Conservation (phyloP, 192 early-diverging fungal genomes). For the Coemansia sp. region DNA sequence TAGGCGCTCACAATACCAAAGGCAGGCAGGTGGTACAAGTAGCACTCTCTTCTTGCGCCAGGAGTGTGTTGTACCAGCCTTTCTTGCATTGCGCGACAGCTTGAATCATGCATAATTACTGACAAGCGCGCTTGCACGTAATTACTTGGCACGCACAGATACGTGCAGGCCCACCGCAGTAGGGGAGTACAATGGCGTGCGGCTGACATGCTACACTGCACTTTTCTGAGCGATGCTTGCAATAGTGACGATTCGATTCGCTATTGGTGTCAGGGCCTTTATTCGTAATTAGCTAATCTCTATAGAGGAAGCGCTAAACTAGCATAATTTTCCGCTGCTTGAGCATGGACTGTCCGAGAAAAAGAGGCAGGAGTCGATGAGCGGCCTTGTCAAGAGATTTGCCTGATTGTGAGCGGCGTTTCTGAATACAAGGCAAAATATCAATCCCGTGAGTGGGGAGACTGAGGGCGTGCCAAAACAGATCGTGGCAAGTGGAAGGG, state of each 20-base stretch:
- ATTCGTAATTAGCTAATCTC: background rate
- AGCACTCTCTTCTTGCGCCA: background rate
- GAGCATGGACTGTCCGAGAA: background rate
- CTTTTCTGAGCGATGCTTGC: background rate
- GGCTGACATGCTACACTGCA: background rate
- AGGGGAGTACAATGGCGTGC: background rate
- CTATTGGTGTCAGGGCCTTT: background rate
- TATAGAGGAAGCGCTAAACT: too few relatives aligned
- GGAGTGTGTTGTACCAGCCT: background rate
- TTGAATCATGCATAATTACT: background rate
- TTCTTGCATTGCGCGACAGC: background rate
- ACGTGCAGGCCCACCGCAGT: background rate
- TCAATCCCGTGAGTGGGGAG: background rate
- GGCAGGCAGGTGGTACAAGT: background rate
- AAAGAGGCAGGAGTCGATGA: background rate
- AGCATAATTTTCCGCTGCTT: background rate
- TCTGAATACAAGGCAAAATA: background rate
- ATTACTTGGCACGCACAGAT: slow-evolving; percentile 4
- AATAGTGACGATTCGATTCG: background rate
- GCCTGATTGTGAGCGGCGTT: slow-evolving; percentile 1
- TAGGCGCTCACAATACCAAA: background rate
- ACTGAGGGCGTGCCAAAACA: background rate
- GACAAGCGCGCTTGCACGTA: background rate
- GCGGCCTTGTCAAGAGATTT: background rate
- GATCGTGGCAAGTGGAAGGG: background rate